Conservation (phyloP, 306 rosid species). For the Citrullus amarus region DNA sequence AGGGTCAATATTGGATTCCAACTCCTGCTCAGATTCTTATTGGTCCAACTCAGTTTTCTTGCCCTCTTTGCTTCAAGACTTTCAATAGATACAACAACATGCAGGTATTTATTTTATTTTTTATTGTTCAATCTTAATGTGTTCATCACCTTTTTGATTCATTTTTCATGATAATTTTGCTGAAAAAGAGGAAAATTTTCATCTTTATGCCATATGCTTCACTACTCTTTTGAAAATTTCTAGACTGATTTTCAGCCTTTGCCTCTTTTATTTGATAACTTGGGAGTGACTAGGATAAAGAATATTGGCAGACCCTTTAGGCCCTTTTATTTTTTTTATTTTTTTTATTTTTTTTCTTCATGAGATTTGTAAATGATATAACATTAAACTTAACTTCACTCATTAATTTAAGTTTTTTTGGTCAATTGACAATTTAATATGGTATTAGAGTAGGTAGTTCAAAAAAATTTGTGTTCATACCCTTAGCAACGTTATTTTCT, state of each 20-base stretch:
- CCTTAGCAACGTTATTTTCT: too few species aligned
- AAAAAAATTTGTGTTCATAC: too few species aligned
- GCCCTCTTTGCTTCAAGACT: constrained; percentile 94
- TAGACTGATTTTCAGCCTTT: constrained; percentile 28
- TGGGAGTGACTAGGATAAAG: constrained; percentile 4
- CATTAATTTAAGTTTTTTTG: too few species aligned
- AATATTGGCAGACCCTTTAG: background rate
- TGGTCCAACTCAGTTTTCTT: constrained; percentile 89
- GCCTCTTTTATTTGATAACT: background rate
- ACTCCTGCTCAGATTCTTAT: constrained; percentile 83
- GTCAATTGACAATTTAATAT: too few species aligned
- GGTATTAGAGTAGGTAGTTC: too few species aligned
- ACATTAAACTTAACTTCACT: too few species aligned
- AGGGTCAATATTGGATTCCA: constrained; percentile 74
- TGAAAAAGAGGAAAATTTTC: constrained; percentile 20
- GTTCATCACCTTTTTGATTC: background rate
- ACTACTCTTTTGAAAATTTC: constrained; percentile 13
- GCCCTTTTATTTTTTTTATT: background rate
- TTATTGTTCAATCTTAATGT: background rate
- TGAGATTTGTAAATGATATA: background rate
- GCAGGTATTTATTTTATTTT: constrained; percentile 40
- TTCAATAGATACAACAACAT: constrained; percentile 95
- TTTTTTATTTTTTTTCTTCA: background rate
- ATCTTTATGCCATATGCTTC: constrained; percentile 15
- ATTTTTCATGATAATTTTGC: background rate